Conservation (phyloP, 164 flowering plant species). For the Buxus sempervirens region DNA sequence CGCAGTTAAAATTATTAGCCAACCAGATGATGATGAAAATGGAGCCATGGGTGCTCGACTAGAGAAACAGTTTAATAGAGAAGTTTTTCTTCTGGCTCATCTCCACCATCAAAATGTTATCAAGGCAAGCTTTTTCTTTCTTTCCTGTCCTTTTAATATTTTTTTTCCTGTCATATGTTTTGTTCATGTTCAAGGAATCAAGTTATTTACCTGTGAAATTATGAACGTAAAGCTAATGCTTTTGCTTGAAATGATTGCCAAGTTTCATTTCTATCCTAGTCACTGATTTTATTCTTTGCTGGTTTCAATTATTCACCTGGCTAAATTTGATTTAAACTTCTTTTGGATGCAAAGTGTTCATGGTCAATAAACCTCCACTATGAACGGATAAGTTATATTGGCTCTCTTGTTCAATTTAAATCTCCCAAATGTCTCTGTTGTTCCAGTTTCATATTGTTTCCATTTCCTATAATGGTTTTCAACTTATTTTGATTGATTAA, state of each 20-base stretch:
- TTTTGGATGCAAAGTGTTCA: neutral
- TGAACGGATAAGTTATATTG: neutral
- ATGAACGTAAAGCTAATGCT: too few species aligned
- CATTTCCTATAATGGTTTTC: neutral
- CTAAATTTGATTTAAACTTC: neutral
- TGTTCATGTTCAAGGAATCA: neutral
- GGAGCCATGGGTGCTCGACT: constrained; percentile 52
- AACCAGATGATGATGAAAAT: constrained; percentile 82
- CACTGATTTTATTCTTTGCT: neutral
- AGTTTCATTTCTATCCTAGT: neutral
- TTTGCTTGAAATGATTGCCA: neutral
- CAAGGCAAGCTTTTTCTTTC: constrained; percentile 39
- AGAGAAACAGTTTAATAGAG: constrained; percentile 70
- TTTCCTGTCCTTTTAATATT: neutral
- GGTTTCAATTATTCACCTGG: neutral
- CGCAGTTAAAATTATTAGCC: constrained; percentile 70
- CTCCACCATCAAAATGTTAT: constrained; percentile 75
- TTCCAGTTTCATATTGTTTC: neutral
- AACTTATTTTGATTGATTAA: too few species aligned
- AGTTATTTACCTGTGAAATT: too few species aligned
- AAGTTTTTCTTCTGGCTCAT: constrained; percentile 63
- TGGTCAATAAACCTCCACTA: neutral
- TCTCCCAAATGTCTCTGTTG: neutral
- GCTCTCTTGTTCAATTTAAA: neutral
- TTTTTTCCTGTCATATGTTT: neutral